Evolutionary conservation across 164 flowering plant genomes (phyloP).

Genomic region (Tetracentron sinense): DNA sequence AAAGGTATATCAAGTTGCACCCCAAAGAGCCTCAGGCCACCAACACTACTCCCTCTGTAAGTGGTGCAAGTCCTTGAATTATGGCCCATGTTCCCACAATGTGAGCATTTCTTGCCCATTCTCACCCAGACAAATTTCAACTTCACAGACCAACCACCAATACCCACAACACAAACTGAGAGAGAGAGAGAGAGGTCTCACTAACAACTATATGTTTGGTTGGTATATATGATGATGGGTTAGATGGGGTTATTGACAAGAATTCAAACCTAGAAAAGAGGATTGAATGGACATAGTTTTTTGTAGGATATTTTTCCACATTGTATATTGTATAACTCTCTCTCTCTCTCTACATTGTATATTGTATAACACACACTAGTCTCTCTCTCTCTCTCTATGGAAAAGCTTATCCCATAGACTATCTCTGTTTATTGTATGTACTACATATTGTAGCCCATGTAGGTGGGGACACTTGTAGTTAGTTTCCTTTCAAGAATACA

Average conservation of each 20-base stretch:
- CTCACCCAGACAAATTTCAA: conserved; percentile 21
- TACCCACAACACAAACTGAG: conserved; percentile 10
- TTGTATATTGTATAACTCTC: conserved; percentile 10
- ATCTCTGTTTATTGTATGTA: too few relatives aligned
- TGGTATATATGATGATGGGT: conserved; percentile 31
- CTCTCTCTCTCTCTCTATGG: conserved; percentile 1
- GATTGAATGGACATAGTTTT: conserved; percentile 44
- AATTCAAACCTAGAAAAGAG: conserved; percentile 34
- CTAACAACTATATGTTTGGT: conserved; percentile 10
- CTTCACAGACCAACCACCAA: conserved; percentile 14
- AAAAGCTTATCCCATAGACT: conserved; percentile 7
- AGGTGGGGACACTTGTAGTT: not conserved
- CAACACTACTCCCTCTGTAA: conserved; percentile 24
- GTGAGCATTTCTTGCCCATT: conserved; percentile 86
- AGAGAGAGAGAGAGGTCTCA: conserved; percentile 25
- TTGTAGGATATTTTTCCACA: conserved; percentile 32
- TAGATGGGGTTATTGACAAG: conserved; percentile 31
- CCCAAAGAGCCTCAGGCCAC: conserved; percentile 65
- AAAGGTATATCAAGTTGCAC: conserved; percentile 57
- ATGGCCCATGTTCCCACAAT: conserved; percentile 80
- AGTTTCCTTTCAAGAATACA: not conserved
- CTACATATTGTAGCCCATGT: not conserved
- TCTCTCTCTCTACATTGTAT: conserved; percentile 8
- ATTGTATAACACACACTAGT: too few relatives aligned
- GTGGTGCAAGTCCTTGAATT: conserved; percentile 74